Conservation (phyloP, 1,284 basidiomycete genomes). For the Takashimella tepidaria region DNA sequence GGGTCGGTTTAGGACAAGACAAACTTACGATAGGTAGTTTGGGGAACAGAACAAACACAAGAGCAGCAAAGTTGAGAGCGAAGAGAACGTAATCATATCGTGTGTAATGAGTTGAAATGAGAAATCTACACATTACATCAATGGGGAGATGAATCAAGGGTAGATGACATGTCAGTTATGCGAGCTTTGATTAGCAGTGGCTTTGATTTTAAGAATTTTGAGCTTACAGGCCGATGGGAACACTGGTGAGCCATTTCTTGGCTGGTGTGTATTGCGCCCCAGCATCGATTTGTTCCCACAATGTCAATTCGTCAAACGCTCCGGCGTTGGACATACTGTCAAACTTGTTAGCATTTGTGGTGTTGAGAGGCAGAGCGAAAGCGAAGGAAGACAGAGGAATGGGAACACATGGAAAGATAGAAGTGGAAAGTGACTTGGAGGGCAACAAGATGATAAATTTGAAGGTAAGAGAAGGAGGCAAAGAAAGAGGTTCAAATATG, state of each 20-base stretch:
- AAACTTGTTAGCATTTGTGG: slow-evolving; percentile 7
- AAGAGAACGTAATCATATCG: slow-evolving; percentile 91
- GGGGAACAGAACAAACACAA: slow-evolving; percentile 79
- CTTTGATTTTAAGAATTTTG: no score
- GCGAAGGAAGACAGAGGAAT: no score
- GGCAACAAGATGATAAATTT: no score
- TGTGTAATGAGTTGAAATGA: slow-evolving; percentile 97
- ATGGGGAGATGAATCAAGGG: slow-evolving; percentile 3
- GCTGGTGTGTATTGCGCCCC: slow-evolving; percentile 97
- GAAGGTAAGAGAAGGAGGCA: background rate
- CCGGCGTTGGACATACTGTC: slow-evolving; percentile 60
- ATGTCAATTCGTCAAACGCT: slow-evolving; percentile 92
- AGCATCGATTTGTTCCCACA: slow-evolving; percentile 99
- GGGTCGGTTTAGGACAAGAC: background rate
- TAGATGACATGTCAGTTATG: background rate
- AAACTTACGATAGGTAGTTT: slow-evolving; percentile 68
- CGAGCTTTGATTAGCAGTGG: background rate
- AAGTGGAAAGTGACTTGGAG: no score
- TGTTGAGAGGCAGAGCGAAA: no score
- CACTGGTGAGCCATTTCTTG: slow-evolving; percentile 93
- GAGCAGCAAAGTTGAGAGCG: slow-evolving; percentile 79
- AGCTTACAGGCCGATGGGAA: slow-evolving; percentile 84
- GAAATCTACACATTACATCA: slow-evolving; percentile 62
- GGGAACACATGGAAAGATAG: no score
- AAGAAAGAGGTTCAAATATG: background rate